Evolutionary conservation across 2,329 filamentous ascomycete genomes (phyloP).

Genomic region (Ophiostoma tasmaniense): DNA sequence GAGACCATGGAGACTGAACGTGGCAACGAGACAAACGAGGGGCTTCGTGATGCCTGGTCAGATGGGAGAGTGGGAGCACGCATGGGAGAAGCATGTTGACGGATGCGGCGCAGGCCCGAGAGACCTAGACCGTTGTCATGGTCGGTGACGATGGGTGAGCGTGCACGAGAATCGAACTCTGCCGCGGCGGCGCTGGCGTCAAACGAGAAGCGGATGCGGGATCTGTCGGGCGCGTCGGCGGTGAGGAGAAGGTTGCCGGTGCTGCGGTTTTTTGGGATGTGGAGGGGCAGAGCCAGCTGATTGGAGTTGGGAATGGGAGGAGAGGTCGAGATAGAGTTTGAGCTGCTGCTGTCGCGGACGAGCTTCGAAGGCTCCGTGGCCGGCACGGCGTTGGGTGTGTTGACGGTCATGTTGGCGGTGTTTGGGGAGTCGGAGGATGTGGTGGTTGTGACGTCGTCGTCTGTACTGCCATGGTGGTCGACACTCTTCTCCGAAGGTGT

Average conservation of each 20-base stretch:
- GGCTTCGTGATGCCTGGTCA: conserved; percentile 53
- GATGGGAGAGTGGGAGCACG: conserved; percentile 58
- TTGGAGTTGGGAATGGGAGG: conserved; percentile 31
- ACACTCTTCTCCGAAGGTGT: conserved; percentile 35
- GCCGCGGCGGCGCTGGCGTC: conserved; percentile 55
- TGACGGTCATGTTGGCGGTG: not conserved
- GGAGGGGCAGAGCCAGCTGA: conserved; percentile 39
- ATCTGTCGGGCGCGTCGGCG: conserved; percentile 46
- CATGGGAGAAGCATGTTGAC: conserved; percentile 63
- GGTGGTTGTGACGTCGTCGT: not conserved
- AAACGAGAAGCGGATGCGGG: conserved; percentile 64
- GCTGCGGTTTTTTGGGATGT: conserved; percentile 56
- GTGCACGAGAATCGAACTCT: conserved; percentile 64
- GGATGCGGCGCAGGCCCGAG: conserved; percentile 85
- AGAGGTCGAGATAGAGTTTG: not conserved
- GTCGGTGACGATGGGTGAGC: conserved; percentile 73
- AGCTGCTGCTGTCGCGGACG: not conserved
- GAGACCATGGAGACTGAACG: conserved; percentile 64
- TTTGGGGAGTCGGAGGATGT: not conserved
- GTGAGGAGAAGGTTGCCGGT: conserved; percentile 51
- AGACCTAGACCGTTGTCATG: conserved; percentile 80
- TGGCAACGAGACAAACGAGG: conserved; percentile 46
- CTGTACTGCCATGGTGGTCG: not conserved
- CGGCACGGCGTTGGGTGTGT: not conserved
- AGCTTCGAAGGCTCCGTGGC: not conserved